Conservation (phyloP, 2,329 filamentous ascomycete genomes). For the Beauveria australis region DNA sequence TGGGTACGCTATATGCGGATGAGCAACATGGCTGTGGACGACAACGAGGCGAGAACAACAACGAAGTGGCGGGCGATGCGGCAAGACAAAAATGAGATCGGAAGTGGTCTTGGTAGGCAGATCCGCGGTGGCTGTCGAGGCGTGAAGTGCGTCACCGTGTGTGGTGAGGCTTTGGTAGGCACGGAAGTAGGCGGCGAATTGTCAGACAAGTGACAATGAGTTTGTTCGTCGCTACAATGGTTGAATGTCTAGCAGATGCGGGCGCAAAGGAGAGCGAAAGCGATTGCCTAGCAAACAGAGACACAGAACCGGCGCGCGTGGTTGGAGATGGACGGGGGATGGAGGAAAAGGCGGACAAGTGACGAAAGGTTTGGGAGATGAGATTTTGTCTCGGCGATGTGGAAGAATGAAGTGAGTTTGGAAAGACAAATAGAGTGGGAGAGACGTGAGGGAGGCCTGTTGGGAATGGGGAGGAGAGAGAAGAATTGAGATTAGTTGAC, state of each 20-base stretch:
- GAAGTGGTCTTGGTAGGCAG: too few species aligned
- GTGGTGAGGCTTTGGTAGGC: not conserved
- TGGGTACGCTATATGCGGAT: not conserved
- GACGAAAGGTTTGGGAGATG: not conserved
- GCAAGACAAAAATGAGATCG: too few species aligned
- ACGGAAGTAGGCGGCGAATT: too few species aligned
- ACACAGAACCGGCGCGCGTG: not conserved
- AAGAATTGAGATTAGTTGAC: not conserved
- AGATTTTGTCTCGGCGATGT: not conserved
- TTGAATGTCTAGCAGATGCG: conserved; percentile 2
- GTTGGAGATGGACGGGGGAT: not conserved
- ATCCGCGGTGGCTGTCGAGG: too few species aligned
- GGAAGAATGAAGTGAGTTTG: not conserved
- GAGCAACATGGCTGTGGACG: conserved; percentile 4
- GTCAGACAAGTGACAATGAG: conserved; percentile 1
- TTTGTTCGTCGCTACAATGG: conserved; percentile 6
- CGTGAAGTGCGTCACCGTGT: not conserved
- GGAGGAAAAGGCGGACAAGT: not conserved
- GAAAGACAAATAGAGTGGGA: not conserved
- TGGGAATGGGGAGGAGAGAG: not conserved
- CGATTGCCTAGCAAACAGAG: not conserved
- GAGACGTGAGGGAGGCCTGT: not conserved
- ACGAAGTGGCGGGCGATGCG: too few species aligned
- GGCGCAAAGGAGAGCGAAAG: not conserved
- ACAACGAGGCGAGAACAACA: not conserved